A percentile compares a stretch with the other conserved stretches of the same genome.
Evolutionary conservation across 2,329 filamentous ascomycete genomes (phyloP).

Genomic region (Monosporascus cannonballus): DNA sequence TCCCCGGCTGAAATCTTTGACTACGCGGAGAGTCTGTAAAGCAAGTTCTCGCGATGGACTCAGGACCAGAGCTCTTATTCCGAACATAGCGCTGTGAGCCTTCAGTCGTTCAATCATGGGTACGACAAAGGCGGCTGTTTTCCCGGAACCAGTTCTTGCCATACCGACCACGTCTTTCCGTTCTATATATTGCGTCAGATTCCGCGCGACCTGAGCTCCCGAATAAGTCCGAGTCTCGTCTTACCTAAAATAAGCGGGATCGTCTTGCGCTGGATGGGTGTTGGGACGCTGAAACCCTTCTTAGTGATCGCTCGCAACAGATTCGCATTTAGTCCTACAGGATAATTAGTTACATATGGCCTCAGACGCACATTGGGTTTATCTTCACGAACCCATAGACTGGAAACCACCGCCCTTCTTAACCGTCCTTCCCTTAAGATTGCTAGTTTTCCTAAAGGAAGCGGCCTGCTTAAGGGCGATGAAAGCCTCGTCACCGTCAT

Average conservation of each 20-base stretch:
- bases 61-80: slow-evolving; percentile 78
- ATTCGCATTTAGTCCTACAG: slow-evolving; percentile 64
- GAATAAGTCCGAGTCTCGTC: neutral
- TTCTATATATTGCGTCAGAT: slow-evolving; percentile 45
- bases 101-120: slow-evolving; percentile 96
- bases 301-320: slow-evolving; percentile 85
- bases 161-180: slow-evolving; percentile 97
- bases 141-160: slow-evolving; percentile 97
- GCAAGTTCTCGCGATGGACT: slow-evolving; percentile 93
- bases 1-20: slow-evolving; percentile 86
- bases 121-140: slow-evolving; percentile 96
- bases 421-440: slow-evolving; percentile 74
- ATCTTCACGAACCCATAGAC: slow-evolving; percentile 63
- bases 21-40: slow-evolving; percentile 89
- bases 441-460: slow-evolving; percentile 78
- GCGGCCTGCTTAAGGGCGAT: slow-evolving; percentile 84
- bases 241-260: slow-evolving; percentile 66
- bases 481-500: slow-evolving; percentile 76
- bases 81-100: slow-evolving; percentile 78
- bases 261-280: slow-evolving; percentile 94
- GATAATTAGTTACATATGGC: slow-evolving; percentile 7
- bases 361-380: neutral
- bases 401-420: slow-evolving; percentile 98
- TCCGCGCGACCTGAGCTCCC: neutral
- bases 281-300: slow-evolving; percentile 94